Evolutionary conservation across 345 rosid genomes (phyloP), one percentile per base, ranked within the genome.

Genomic region (Lenwebbia sp.): DNA sequence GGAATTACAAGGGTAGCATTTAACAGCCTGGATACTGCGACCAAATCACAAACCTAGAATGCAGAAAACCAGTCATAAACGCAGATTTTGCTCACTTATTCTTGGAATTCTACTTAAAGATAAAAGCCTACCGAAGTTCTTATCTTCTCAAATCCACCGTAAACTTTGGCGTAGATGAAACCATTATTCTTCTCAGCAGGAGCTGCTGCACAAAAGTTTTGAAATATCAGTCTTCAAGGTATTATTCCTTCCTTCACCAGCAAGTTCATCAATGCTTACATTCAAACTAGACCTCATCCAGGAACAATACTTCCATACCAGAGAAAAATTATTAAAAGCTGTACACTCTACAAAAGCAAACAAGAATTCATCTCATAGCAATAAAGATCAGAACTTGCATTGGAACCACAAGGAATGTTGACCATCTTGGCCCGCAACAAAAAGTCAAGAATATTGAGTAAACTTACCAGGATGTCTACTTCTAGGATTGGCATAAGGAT

Each of bases 1-100:
- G 99, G 99, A 93, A 98, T 92, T 92, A 96, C 94, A 91, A 98
- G 99, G 86, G 99, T 98, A 92, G 99, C 99, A 94, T 98, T 98
- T 88, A 98, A 90, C 91, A 98, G 99, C 96, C 99, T 96, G 94
- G 99, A 92, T 91, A 98, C 93, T 92, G 96, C 92, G 92, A 98
- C 99, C 94, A 98, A 99, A 95, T 98, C 99, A 92, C 99, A 96
- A 89, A 98, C 94, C 99, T 98, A 95, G 94, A 56, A 94, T 91
- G 95, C 91, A 91, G 90, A 92, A 94, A 89, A 89, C 86, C 88
- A 17, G 89, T 90, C 57, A 88, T 40, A 75, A 65, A 70, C 8
- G 49, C 74, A 13, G 70, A 37, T 12, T 85, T n/a, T 21, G 52
- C 65, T 21, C 56, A 85, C 28, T 75, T 51, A 85, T 74, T 70